Evolutionary conservation across 495 filamentous ascomycete genomes (phyloP), one percentile per base, ranked within the genome.

Genomic region (Hypoxylon fuscum): DNA sequence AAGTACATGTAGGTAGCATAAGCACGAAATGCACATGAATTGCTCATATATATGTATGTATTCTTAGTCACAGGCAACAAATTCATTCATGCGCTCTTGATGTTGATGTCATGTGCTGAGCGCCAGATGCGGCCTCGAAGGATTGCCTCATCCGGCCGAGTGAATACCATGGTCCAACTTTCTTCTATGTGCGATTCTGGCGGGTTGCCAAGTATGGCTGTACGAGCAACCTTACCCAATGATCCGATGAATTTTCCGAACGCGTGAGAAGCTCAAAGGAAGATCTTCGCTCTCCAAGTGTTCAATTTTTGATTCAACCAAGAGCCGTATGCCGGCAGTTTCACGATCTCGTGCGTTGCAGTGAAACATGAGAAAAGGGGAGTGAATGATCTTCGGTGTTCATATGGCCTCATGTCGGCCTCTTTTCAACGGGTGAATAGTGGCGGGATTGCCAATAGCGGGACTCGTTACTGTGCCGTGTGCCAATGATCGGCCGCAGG

Each of bases 401-500:
- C 64, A 68, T 68, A 63, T 63, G 64, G 64, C 48, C 59, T 59
- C 64, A 63, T 63, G 59, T 68, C 64, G 64, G 64, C 22, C 55
- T 32, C 63, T 59, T 66, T 66, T 55, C 55, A 41, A 49, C 59
- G 64, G 59, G 38, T 68, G 64, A 63, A 59, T 59, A 22, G 56
- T 29, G 43, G 37, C 31, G 37, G 48, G 10, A 59, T 58, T 58
- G 15, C 55, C 55, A 59, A 64, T 54, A 54, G 49, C 62, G 45
- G 56, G 51, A 55, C 62, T 50, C 25, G 47, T 27, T 61, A 42
- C 52, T 55, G 45, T 66, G 25, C 51, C 59, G 56, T 53, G 52
- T 62, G 37, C 63, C 57, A 58, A 44, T 53, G 56, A 66, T 62
- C 63, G 46, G 40, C 59, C 51, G 40, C 38, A 50, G 46, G 41